Evolutionary conservation across 1,284 basidiomycete species (phyloP).

Genomic region (Malassezia sympodialis): DNA sequence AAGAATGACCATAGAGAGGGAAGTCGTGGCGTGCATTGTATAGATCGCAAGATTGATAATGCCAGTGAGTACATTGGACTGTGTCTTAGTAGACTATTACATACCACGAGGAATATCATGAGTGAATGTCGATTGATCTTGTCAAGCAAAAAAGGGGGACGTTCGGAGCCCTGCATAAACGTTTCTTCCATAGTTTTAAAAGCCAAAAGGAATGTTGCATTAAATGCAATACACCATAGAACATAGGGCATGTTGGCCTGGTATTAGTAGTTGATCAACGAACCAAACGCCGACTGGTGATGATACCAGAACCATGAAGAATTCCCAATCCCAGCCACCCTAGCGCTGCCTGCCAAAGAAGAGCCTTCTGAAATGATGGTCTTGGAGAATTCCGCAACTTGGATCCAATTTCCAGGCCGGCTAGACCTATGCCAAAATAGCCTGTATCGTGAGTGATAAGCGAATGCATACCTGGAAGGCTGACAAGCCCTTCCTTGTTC

Average conservation of each 20-base stretch:
- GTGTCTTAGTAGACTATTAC: slow-evolving; percentile 40
- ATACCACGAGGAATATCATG: slow-evolving; percentile 67
- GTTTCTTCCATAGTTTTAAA: slow-evolving; percentile 61
- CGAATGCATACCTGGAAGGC: slow-evolving; percentile 57
- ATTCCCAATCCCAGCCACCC: slow-evolving; percentile 57
- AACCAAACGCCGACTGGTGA: slow-evolving; percentile 36
- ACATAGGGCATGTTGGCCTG: slow-evolving; percentile 68
- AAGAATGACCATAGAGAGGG: slow-evolving; percentile 59
- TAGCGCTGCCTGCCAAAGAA: slow-evolving; percentile 27
- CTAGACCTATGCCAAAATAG: slow-evolving; percentile 77
- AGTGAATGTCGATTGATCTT: slow-evolving; percentile 75
- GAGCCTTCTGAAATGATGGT: slow-evolving; percentile 33
- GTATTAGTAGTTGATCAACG: neutral
- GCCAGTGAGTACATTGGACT: slow-evolving; percentile 78
- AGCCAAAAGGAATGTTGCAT: slow-evolving; percentile 69
- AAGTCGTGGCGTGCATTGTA: slow-evolving; percentile 68
- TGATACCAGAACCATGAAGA: slow-evolving; percentile 66
- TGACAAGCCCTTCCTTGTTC: slow-evolving; percentile 85
- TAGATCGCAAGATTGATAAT: slow-evolving; percentile 66
- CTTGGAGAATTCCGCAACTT: slow-evolving; percentile 12
- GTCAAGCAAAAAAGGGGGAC: slow-evolving; percentile 55
- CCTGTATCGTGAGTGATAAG: slow-evolving; percentile 53
- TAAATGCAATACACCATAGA: slow-evolving; percentile 80
- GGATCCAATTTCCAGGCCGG: slow-evolving; percentile 73
- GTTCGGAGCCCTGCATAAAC: neutral